Evolutionary conservation across 2,329 filamentous ascomycete genomes (phyloP).

Genomic region (Blumeriella jaapii): DNA sequence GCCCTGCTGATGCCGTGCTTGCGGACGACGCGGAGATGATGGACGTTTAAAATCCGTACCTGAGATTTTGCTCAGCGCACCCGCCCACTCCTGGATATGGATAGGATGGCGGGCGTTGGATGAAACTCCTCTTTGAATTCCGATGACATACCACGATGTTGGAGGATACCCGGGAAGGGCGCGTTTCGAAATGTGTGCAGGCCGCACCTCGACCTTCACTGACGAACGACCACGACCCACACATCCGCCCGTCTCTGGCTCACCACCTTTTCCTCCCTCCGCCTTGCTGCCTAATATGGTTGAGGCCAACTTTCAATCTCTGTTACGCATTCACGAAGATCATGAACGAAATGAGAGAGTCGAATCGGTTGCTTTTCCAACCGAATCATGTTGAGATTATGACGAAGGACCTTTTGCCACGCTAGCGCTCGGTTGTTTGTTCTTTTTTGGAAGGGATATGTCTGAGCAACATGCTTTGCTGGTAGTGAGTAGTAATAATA

Average conservation of each 20-base stretch:
- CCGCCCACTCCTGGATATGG: slow-evolving; percentile 26
- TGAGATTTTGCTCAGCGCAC: slow-evolving; percentile 13
- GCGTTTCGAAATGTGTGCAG: slow-evolving; percentile 10
- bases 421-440: too few relatives aligned
- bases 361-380: slow-evolving; percentile 5
- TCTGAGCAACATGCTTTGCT: slow-evolving; percentile 9
- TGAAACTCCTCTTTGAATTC: slow-evolving; percentile 15
- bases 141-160: slow-evolving; percentile 18
- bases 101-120: slow-evolving; percentile 22
- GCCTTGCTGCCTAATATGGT: slow-evolving; percentile 19
- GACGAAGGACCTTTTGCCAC: slow-evolving; percentile 4
- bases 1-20: slow-evolving; percentile 50
- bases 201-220: slow-evolving; percentile 5
- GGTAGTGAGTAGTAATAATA: slow-evolving; percentile 9
- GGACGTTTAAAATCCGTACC: slow-evolving; percentile 22
- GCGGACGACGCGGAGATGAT: slow-evolving; percentile 29
- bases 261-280: slow-evolving; percentile 11
- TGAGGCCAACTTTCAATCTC: slow-evolving; percentile 4
- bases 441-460: slow-evolving; percentile 5
- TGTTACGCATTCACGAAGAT: slow-evolving; percentile 25
- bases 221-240: slow-evolving; percentile 15
- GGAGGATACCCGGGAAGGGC: slow-evolving; percentile 19
- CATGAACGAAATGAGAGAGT: slow-evolving; percentile 18
- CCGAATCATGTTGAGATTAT: slow-evolving; percentile 13
- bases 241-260: too few relatives aligned